phyloP scores from a whole-genome alignment of 352 stramenopile species.

The Thalassiosira hispida region DNA sequence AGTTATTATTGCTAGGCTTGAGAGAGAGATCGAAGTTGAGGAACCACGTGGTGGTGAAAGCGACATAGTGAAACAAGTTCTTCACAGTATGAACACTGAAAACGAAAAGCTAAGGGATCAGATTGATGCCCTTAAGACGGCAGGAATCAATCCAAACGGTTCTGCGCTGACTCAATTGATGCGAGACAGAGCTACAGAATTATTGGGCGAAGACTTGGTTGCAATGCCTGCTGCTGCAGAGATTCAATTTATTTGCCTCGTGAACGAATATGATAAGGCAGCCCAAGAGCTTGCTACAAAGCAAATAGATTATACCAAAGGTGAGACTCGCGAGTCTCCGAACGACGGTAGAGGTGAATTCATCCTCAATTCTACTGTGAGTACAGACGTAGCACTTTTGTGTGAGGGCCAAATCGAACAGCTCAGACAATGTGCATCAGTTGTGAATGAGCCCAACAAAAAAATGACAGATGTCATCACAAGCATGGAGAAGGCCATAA shows the following conservation, averaged over 20 bases:
- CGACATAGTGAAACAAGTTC: slow-evolving; percentile 22
- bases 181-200: slow-evolving; percentile 29
- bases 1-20: slow-evolving; percentile 56
- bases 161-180: slow-evolving; percentile 33
- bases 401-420: no score
- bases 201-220: slow-evolving; percentile 42
- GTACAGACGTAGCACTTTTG: no score
- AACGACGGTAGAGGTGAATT: not conserved
- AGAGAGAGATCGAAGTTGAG: slow-evolving; percentile 45
- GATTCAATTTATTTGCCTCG: slow-evolving; percentile 33
- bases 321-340: not conserved
- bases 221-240: slow-evolving; percentile 31
- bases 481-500: slow-evolving; percentile 13
- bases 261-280: slow-evolving; percentile 40
- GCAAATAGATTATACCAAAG: not conserved
- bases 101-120: slow-evolving; percentile 41
- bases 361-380: slow-evolving; percentile 4
- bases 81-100: slow-evolving; percentile 22
- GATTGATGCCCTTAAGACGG: slow-evolving; percentile 9
- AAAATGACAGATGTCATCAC: not conserved
- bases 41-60: slow-evolving; percentile 25
- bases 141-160: not conserved
- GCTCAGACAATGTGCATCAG: not conserved
- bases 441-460: slow-evolving; percentile 11
- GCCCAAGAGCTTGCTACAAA: slow-evolving; percentile 22